These are phyloP conservation scores for Hygrophorus russula DNA, from an alignment of 768 basidiomycete genomes.

Conservation along the genomic window DNA sequence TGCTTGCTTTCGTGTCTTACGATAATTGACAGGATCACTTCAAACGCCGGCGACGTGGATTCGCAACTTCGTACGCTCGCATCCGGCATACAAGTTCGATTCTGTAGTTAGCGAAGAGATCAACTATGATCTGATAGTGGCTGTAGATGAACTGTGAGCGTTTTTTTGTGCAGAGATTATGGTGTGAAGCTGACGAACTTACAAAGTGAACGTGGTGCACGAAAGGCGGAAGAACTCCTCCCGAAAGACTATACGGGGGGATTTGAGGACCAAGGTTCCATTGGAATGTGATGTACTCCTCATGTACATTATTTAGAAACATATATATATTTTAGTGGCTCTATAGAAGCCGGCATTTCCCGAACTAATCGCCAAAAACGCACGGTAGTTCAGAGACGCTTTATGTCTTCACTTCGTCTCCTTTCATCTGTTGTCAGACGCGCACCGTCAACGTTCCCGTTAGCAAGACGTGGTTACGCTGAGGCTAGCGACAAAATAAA, in stretches of 20 bases:
- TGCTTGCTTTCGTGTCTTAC: constrained; percentile 3
- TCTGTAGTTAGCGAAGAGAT: constrained; percentile 88
- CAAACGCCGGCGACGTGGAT: constrained; percentile 90
- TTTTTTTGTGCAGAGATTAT: not conserved
- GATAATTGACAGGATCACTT: constrained; percentile 45
- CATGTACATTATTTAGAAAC: no score
- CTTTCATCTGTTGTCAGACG: constrained; percentile 53
- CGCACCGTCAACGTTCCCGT: constrained; percentile 35
- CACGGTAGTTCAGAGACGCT: constrained; percentile 17
- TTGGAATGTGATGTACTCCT: constrained; percentile 21
- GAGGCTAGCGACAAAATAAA: constrained; percentile 86
- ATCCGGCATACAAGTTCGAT: constrained; percentile 87
- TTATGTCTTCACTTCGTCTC: constrained; percentile 70
- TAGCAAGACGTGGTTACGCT: constrained; percentile 79
- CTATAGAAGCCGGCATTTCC: constrained; percentile 12
- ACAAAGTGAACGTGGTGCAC: constrained; percentile 55
- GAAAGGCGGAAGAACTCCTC: constrained; percentile 48
- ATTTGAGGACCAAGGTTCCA: constrained; percentile 32
- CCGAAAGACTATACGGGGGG: constrained; percentile 48
- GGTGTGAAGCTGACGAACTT: constrained; percentile 1
- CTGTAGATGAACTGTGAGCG: constrained; percentile 85
- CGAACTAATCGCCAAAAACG: constrained; percentile 27
- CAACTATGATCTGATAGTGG: constrained; percentile 86
- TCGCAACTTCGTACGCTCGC: constrained; percentile 79
- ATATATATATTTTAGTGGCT: no score